Conservation (phyloP, 208 protist genomes). For the Endotrypanum monterogeii region DNA sequence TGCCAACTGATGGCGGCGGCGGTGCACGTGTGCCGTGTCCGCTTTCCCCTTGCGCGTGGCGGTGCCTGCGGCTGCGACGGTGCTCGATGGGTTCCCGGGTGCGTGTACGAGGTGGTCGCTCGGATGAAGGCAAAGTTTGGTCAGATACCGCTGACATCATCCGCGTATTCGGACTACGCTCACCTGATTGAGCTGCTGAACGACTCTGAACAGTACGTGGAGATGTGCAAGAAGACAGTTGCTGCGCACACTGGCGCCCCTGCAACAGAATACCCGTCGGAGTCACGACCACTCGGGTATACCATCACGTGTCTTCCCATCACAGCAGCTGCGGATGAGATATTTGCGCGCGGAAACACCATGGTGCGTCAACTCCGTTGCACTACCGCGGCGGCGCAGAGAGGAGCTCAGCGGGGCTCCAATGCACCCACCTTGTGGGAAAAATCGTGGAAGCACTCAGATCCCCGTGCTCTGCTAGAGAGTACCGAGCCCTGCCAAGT, state of each 20-base stretch:
- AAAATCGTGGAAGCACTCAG: background rate
- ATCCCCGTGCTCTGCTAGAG: background rate
- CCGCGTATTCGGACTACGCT: constrained; percentile 15
- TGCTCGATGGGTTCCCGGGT: constrained; percentile 17
- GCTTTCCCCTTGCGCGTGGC: constrained; percentile 1
- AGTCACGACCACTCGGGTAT: constrained; percentile 15
- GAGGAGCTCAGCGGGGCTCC: background rate
- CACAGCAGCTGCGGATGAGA: constrained; percentile 14
- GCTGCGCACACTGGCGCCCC: background rate
- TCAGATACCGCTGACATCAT: constrained; percentile 12
- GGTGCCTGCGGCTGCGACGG: background rate
- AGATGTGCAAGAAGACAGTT: constrained; percentile 6
- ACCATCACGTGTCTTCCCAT: background rate
- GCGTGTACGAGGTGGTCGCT: constrained; percentile 14
- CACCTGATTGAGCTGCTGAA: constrained; percentile 18
- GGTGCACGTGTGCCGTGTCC: constrained; percentile 21
- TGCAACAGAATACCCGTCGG: background rate
- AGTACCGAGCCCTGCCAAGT: background rate
- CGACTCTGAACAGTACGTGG: background rate
- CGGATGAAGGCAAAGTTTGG: constrained; percentile 23
- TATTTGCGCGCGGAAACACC: constrained; percentile 24
- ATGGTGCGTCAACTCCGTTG: constrained; percentile 20
- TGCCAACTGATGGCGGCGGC: constrained; percentile 21
- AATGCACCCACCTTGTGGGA: background rate
- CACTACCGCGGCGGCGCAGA: constrained; percentile 1